Conservation (phyloP, 176 grass and related monocot genomes). For the Pontederia crassipes region DNA sequence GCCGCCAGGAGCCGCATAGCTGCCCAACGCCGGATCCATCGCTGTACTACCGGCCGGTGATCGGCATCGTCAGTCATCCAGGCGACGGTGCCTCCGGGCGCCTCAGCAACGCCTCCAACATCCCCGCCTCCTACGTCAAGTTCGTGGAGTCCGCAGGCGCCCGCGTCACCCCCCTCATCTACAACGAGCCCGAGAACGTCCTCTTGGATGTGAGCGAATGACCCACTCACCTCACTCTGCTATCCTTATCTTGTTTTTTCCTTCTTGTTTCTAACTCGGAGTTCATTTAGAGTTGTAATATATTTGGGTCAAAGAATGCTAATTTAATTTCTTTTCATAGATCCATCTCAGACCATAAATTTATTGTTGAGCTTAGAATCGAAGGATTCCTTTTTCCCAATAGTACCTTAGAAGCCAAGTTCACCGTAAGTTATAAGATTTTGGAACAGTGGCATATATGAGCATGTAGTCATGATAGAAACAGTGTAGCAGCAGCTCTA, state of each 20-base stretch:
- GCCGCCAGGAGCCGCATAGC: neutral
- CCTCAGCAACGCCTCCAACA: constrained; percentile 54
- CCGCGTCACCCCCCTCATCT: constrained; percentile 71
- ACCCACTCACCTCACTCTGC: neutral
- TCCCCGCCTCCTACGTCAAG: constrained; percentile 53
- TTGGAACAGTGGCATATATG: too few relatives aligned
- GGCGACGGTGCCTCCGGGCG: constrained; percentile 57
- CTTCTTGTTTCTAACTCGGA: too few relatives aligned
- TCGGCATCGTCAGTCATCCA: constrained; percentile 89
- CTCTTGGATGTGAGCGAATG: constrained; percentile 33
- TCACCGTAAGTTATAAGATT: too few relatives aligned
- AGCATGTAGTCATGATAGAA: too few relatives aligned
- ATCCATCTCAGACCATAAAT: too few relatives aligned
- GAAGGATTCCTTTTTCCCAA: too few relatives aligned
- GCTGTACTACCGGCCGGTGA: constrained; percentile 55
- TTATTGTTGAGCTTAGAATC: too few relatives aligned
- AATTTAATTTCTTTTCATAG: too few relatives aligned
- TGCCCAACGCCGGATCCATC: constrained; percentile 40
- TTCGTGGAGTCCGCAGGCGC: constrained; percentile 80
- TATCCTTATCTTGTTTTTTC: neutral
- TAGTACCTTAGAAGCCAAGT: too few relatives aligned
- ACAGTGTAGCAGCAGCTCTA: too few relatives aligned
- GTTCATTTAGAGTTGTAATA: too few relatives aligned
- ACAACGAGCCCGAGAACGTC: constrained; percentile 76
- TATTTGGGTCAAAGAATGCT: too few relatives aligned